Conservation (phyloP, 164 flowering plant genomes). For the Tinospora cordifolia region DNA sequence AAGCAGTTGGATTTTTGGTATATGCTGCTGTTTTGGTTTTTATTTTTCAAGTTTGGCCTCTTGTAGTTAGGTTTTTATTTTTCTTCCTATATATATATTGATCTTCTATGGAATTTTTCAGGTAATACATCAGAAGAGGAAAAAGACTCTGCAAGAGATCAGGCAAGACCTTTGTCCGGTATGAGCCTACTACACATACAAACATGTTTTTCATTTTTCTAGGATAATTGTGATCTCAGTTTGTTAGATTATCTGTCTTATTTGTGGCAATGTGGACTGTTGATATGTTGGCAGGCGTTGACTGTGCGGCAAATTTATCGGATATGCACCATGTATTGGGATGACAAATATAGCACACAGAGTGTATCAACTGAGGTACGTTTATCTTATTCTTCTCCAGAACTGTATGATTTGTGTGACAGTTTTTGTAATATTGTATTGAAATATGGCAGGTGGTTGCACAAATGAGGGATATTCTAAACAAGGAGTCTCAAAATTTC, state of each 20-base stretch:
- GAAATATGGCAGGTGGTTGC: constrained; percentile 62
- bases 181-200: constrained; percentile 15
- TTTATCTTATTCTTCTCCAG: background rate
- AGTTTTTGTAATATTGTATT: constrained; percentile 9
- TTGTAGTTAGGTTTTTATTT: background rate
- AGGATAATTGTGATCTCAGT: background rate
- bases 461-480: constrained; percentile 77
- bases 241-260: background rate
- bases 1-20: constrained; percentile 99
- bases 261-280: background rate
- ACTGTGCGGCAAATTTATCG: constrained; percentile 90
- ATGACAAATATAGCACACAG: constrained; percentile 92
- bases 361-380: constrained; percentile 91
- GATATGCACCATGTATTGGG: constrained; percentile 98
- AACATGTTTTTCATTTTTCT: background rate
- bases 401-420: background rate
- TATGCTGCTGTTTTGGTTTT: background rate
- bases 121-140: constrained; percentile 98
- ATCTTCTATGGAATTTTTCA: constrained; percentile 20
- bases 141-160: constrained; percentile 84
- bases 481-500: constrained; percentile 69
- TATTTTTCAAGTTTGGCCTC: background rate
- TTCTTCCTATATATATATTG: background rate
- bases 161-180: constrained; percentile 97
- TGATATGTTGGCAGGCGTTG: constrained; percentile 45